Conservation (phyloP, 257 asterid genomes). For the Nicotiana otophora region DNA sequence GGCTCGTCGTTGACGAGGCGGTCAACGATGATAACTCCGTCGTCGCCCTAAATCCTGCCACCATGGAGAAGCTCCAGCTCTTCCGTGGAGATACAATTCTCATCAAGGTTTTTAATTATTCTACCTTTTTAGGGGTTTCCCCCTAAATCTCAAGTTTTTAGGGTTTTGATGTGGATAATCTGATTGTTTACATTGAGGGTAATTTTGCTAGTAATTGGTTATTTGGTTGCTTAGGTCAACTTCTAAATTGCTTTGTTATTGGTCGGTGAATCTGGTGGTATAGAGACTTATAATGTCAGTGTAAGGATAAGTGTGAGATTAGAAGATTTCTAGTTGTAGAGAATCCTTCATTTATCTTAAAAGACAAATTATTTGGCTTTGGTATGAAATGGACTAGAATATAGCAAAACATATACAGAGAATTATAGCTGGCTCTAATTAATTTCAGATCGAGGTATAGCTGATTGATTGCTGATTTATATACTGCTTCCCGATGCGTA, state of each 20-base stretch:
- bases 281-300: neutral
- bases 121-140: neutral
- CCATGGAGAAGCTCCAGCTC: constrained; percentile 87
- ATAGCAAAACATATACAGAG: neutral
- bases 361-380: neutral
- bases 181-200: neutral
- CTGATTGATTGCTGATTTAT: neutral
- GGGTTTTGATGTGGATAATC: neutral
- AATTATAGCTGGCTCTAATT: neutral
- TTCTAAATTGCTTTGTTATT: neutral
- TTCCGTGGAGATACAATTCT: constrained; percentile 81
- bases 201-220: neutral
- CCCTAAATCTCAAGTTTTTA: neutral
- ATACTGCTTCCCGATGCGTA: neutral
- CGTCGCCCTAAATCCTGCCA: constrained; percentile 62
- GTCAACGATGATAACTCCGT: constrained; percentile 86
- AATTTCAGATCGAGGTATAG: neutral
- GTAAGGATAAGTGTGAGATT: neutral
- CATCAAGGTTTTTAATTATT: constrained; percentile 43
- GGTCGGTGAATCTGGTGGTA: neutral
- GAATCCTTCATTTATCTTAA: neutral
- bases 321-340: neutral
- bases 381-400: neutral
- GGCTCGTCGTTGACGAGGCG: constrained; percentile 82
- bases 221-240: neutral